These are phyloP conservation scores for Cladophialophora psammophila DNA, from an alignment of 2,329 filamentous ascomycete genomes.

Conservation along the genomic window DNA sequence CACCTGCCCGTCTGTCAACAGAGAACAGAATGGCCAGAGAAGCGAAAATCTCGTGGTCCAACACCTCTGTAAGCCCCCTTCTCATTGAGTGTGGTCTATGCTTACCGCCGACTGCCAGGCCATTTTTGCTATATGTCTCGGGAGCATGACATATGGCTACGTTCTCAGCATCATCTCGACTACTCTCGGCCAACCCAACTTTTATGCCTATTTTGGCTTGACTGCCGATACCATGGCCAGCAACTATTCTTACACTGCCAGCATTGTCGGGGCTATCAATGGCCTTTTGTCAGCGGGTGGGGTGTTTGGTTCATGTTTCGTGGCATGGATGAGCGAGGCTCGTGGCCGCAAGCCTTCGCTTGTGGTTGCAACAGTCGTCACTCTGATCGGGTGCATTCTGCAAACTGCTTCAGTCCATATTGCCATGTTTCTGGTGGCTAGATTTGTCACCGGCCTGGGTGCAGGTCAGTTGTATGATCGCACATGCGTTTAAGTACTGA, in stretches of 20 bases:
- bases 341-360: conserved; percentile 16
- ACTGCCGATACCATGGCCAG: conserved; percentile 44
- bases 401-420: conserved; percentile 1
- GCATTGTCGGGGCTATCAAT: no score
- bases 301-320: no score
- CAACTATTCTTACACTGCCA: conserved; percentile 53
- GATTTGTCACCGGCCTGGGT: not conserved
- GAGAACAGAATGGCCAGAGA: no score
- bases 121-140: no score
- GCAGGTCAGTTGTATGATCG: conserved; percentile 4
- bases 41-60: no score
- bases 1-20: no score
- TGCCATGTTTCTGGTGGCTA: conserved; percentile 17
- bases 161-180: conserved; percentile 58
- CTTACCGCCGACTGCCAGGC: no score
- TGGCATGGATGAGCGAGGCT: conserved; percentile 1
- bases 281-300: no score
- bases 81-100: no score
- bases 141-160: conserved; percentile 55
- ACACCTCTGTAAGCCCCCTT: no score
- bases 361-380: not conserved
- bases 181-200: conserved; percentile 55
- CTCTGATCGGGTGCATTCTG: conserved; percentile 7
- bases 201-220: no score
- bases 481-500: no score